Evolutionary conservation across 192 early-diverging fungal species (phyloP).

Genomic region (Haplosporangium gracile): DNA sequence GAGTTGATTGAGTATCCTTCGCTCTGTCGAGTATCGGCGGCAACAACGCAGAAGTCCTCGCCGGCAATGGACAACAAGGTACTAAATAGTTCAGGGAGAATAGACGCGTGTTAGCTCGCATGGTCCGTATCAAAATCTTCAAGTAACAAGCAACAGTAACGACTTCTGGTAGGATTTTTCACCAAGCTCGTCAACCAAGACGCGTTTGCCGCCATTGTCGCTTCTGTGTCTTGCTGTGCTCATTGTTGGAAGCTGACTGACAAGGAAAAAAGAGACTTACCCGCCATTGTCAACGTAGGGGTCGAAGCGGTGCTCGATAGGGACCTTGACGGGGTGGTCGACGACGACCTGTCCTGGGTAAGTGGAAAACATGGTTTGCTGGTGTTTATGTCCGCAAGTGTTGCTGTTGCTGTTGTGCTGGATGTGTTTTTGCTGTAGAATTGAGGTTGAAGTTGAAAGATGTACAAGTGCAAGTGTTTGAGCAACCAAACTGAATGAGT

Average conservation of each 20-base stretch:
- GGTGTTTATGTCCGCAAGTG: background rate
- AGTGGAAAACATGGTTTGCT: constrained; percentile 35
- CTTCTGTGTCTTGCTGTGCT: background rate
- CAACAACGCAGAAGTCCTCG: constrained; percentile 92
- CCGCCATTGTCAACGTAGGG: constrained; percentile 94
- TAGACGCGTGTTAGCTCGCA: constrained; percentile 8
- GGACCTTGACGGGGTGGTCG: constrained; percentile 53
- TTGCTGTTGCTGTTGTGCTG: background rate
- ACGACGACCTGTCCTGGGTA: constrained; percentile 56
- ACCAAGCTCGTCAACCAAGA: background rate
- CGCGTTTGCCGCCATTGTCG: background rate
- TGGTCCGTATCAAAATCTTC: background rate
- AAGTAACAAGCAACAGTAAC: too few species aligned
- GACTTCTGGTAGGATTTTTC: too few species aligned
- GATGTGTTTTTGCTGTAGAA: background rate
- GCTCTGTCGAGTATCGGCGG: constrained; percentile 96
- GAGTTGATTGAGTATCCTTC: constrained; percentile 96
- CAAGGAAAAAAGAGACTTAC: constrained; percentile 44
- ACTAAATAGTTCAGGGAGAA: constrained; percentile 3
- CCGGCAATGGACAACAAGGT: constrained; percentile 92
- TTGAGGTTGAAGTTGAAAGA: background rate
- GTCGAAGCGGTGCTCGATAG: constrained; percentile 76
- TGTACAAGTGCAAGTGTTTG: too few species aligned
- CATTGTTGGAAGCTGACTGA: background rate
- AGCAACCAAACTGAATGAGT: too few species aligned